These are phyloP conservation scores for Barnettozyma sucrosica DNA, from an alignment of 805 yeast genomes.

Conservation along the genomic window DNA sequence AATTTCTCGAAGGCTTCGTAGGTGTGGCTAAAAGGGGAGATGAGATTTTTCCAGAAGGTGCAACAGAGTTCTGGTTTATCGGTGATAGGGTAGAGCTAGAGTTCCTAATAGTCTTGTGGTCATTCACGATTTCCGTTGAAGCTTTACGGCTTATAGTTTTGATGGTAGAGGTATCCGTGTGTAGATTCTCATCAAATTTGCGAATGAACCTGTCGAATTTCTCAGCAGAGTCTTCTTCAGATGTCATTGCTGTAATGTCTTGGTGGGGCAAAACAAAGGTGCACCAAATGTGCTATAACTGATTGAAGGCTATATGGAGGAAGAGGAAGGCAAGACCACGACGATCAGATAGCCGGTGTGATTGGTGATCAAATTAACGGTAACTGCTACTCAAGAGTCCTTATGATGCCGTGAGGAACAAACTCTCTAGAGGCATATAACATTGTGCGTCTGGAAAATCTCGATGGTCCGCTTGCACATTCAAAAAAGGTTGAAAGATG, in stretches of 20 bases:
- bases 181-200: slow-evolving; percentile 28
- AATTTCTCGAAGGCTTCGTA: slow-evolving; percentile 22
- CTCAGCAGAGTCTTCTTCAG: slow-evolving; percentile 9
- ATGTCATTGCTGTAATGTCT: slow-evolving; percentile 1
- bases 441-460: neutral
- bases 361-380: neutral
- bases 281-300: too few relatives aligned
- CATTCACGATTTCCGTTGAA: neutral
- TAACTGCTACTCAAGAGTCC: neutral
- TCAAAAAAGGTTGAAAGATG: too few relatives aligned
- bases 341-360: neutral
- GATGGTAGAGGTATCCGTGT: slow-evolving; percentile 33
- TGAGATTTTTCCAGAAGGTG: slow-evolving; percentile 1
- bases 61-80: neutral
- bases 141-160: slow-evolving; percentile 17
- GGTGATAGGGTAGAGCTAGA: slow-evolving; percentile 5
- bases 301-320: too few relatives aligned
- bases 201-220: slow-evolving; percentile 34
- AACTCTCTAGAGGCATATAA: neutral
- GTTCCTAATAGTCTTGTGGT: neutral
- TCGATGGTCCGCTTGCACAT: neutral
- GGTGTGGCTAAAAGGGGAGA: slow-evolving; percentile 24
- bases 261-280: slow-evolving; percentile 1
- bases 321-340: too few relatives aligned
- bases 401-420: neutral